These are phyloP conservation scores for Cornus kousa DNA, from an alignment of 148 eudicot genomes.

Conservation along the genomic window DNA sequence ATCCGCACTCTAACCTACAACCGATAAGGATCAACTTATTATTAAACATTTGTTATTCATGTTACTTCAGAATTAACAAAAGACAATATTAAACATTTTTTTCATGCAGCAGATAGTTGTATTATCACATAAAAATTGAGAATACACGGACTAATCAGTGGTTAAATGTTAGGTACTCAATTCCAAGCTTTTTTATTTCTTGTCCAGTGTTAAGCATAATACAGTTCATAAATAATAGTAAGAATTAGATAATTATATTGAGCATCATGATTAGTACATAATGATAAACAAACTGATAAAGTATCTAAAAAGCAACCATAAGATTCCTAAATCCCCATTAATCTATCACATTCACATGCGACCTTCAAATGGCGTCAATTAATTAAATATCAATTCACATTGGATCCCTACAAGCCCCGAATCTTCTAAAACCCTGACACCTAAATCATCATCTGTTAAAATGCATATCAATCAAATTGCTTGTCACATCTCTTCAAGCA, in stretches of 20 bases:
- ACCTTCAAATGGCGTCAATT: not conserved
- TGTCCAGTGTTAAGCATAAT: not conserved
- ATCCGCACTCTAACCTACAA: conserved; percentile 75
- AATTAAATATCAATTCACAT: not conserved
- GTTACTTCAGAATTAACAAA: not conserved
- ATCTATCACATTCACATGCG: not conserved
- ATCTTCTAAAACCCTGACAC: conserved; percentile 5
- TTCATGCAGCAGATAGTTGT: not conserved
- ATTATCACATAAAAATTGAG: too few relatives aligned
- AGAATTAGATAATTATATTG: not conserved
- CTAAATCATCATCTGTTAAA: conserved; percentile 12
- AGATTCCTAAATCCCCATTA: conserved; percentile 3
- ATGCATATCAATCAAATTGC: not conserved
- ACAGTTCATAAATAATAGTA: too few relatives aligned
- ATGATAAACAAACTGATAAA: not conserved
- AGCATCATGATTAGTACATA: not conserved
- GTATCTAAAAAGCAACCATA: not conserved
- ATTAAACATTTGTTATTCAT: too few relatives aligned
- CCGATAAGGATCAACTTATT: not conserved
- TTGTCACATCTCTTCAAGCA: too few relatives aligned
- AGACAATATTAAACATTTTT: not conserved
- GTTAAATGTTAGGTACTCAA: not conserved
- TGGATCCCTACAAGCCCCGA: not conserved
- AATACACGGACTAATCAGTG: not conserved
- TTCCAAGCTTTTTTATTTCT: not conserved